These are phyloP conservation scores for Poa annua DNA, from an alignment of 176 grass and related monocot genomes.

Conservation along the genomic window DNA sequence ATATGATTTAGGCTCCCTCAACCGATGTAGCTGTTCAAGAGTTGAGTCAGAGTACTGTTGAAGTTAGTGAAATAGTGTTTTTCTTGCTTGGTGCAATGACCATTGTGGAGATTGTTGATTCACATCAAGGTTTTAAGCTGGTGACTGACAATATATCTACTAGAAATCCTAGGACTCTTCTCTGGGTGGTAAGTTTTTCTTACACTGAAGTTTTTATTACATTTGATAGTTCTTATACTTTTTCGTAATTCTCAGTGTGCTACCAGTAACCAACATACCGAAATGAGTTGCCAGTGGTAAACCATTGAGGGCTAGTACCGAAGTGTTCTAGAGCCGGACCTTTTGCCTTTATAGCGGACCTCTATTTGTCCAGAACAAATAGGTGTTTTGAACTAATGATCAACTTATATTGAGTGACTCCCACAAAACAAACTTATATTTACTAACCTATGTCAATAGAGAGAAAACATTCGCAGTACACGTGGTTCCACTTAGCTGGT, in stretches of 20 bases:
- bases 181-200: conserved; percentile 87
- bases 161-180: conserved; percentile 77
- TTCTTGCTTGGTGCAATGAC: conserved; percentile 99
- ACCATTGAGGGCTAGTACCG: not conserved
- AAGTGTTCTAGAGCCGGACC: not conserved
- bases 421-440: not conserved
- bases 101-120: conserved; percentile 98
- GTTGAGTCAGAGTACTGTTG: conserved; percentile 63
- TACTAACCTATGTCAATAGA: not conserved
- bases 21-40: conserved; percentile 85
- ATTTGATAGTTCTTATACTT: not conserved
- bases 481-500: not conserved
- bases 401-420: not conserved
- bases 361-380: conserved; percentile 8
- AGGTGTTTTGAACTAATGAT: conserved; percentile 12
- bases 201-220: conserved; percentile 1
- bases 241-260: not conserved
- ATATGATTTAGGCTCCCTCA: conserved; percentile 73
- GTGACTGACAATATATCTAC: conserved; percentile 98
- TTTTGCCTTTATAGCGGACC: not conserved
- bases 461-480: not conserved
- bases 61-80: conserved; percentile 99
- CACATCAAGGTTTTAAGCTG: conserved; percentile 97
- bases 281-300: conserved; percentile 13
- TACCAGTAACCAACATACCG: conserved; percentile 11